phyloP scores from a whole-genome alignment of 2,329 filamentous ascomycete species.

The Phaeoacremonium minimum region DNA sequence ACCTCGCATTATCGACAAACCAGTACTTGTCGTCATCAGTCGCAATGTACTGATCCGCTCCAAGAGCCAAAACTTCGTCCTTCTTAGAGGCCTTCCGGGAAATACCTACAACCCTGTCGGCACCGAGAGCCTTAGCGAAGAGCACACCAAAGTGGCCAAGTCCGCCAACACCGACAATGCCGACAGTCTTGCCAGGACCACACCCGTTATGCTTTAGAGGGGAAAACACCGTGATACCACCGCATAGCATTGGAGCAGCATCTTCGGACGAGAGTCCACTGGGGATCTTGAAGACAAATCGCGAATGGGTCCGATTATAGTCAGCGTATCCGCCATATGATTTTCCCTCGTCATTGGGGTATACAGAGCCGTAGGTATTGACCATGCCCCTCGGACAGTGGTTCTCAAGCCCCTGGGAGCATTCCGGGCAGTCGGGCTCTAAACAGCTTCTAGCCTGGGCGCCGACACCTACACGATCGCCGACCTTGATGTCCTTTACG shows the following conservation, averaged over 20 bases:
- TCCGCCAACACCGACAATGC: constrained; percentile 67
- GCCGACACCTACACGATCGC: constrained; percentile 60
- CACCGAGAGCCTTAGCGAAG: constrained; percentile 64
- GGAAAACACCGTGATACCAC: constrained; percentile 74
- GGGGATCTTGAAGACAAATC: constrained; percentile 72
- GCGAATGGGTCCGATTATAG: constrained; percentile 55
- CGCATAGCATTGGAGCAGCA: constrained; percentile 79
- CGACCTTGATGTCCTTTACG: constrained; percentile 44
- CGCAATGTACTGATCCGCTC: constrained; percentile 43
- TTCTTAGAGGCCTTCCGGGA: constrained; percentile 47
- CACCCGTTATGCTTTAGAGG: constrained; percentile 72
- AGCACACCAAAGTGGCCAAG: constrained; percentile 68
- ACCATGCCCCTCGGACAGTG: constrained; percentile 15
- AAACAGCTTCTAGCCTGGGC: constrained; percentile 40
- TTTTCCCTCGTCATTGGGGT: constrained; percentile 43
- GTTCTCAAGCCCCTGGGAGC: constrained; percentile 10
- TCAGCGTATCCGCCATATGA: constrained; percentile 51
- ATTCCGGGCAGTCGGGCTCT: constrained; percentile 30
- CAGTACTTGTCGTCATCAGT: constrained; percentile 45
- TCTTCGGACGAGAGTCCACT: constrained; percentile 58
- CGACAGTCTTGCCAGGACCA: constrained; percentile 75
- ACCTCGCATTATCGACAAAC: constrained; percentile 41
- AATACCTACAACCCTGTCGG: constrained; percentile 56
- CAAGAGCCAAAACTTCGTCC: constrained; percentile 49
- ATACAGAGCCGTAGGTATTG: constrained; percentile 54